Percentiles rank a stretch among this genome's conserved stretches.
Evolutionary conservation across 2,329 filamentous ascomycete genomes (phyloP).

Genomic region (Colletotrichum sp.): DNA sequence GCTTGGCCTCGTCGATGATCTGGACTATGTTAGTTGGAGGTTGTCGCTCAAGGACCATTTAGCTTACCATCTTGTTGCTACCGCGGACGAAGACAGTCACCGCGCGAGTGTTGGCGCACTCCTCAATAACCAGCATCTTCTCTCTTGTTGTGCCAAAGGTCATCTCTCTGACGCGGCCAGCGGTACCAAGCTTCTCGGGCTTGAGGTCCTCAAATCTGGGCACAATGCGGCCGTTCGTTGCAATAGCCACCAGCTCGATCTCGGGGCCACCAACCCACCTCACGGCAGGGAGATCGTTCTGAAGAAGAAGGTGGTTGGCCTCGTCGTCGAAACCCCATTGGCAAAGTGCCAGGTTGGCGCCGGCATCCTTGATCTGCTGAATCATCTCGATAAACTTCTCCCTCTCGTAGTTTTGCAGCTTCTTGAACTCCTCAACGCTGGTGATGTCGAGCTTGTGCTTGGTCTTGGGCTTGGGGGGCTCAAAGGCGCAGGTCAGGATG

Average conservation of each 20-base stretch:
- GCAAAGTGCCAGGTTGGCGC: slow-evolving; percentile 96
- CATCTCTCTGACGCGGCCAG: slow-evolving; percentile 92
- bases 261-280: slow-evolving; percentile 98
- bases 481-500: slow-evolving; percentile 96
- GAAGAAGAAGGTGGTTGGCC: slow-evolving; percentile 94
- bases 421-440: slow-evolving; percentile 97
- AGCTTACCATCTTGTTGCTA: slow-evolving; percentile 96
- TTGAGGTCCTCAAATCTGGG: slow-evolving; percentile 95
- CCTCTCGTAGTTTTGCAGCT: slow-evolving; percentile 92
- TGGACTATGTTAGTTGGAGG: slow-evolving; percentile 40
- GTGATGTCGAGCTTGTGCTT: slow-evolving; percentile 99
- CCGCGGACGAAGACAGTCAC: slow-evolving; percentile 96
- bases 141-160: slow-evolving; percentile 96
- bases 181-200: slow-evolving; percentile 86
- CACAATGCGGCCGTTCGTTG: slow-evolving; percentile 96
- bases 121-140: slow-evolving; percentile 99
- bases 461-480: slow-evolving; percentile 98
- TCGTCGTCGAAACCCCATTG: slow-evolving; percentile 99
- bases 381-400: slow-evolving; percentile 99
- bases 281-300: slow-evolving; percentile 94
- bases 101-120: slow-evolving; percentile 96
- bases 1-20: slow-evolving; percentile 99
- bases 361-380: slow-evolving; percentile 94
- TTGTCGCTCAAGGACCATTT: neutral
- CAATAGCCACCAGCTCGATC: slow-evolving; percentile 98